These are phyloP conservation scores for Teunomyces barrocoloradensis DNA, from an alignment of 805 yeast species.

Conservation along the genomic window DNA sequence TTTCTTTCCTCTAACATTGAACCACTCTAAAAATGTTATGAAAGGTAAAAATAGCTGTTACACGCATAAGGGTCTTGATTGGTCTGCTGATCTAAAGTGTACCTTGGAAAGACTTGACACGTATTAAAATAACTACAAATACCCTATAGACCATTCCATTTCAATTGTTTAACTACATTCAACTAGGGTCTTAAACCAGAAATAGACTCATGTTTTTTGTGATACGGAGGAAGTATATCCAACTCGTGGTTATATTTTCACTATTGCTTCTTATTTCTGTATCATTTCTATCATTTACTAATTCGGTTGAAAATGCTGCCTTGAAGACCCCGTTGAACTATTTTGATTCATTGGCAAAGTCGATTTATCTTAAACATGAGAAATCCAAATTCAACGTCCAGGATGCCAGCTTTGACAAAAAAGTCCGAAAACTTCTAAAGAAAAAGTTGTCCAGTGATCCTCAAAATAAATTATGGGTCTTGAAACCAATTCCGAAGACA, in stretches of 20 bases:
- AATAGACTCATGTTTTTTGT: slow-evolving; percentile 9
- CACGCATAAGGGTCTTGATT: too few relatives aligned
- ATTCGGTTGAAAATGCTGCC: not conserved
- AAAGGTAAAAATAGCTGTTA: too few relatives aligned
- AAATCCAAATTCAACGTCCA: not conserved
- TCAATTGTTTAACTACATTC: not conserved
- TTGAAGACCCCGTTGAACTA: slow-evolving; percentile 6
- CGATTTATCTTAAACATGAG: slow-evolving; percentile 7
- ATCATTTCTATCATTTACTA: slow-evolving; percentile 9
- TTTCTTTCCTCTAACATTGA: not conserved
- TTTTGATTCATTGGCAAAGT: slow-evolving; percentile 14
- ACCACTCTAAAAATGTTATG: not conserved
- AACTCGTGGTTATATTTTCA: slow-evolving; percentile 11
- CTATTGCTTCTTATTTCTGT: slow-evolving; percentile 14
- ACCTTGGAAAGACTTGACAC: too few relatives aligned
- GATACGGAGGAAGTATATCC: slow-evolving; percentile 15
- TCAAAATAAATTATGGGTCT: slow-evolving; percentile 21
- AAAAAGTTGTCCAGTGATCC: slow-evolving; percentile 16
- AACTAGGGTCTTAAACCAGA: not conserved
- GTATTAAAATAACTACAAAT: too few relatives aligned
- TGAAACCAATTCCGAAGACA: slow-evolving; percentile 5
- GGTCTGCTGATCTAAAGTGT: too few relatives aligned
- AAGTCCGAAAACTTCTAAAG: slow-evolving; percentile 14
- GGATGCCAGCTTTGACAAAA: slow-evolving; percentile 6
- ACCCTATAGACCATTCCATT: not conserved